phyloP scores from a whole-genome alignment of 306 rosid genomes.

The Lagenaria siceraria region DNA sequence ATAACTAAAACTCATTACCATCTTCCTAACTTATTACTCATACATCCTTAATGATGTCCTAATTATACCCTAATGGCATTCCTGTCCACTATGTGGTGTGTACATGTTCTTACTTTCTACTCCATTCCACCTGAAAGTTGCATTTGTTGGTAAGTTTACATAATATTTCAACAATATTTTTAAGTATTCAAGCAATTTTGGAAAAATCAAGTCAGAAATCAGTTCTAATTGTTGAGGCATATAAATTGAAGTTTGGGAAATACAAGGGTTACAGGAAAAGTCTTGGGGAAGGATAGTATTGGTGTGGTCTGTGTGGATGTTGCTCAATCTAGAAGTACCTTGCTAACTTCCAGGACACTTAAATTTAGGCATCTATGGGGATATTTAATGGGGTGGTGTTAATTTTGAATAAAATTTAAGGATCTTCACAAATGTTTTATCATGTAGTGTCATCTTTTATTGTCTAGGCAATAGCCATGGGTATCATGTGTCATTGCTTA shows the following conservation, averaged over 20 bases:
- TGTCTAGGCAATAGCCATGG: neutral
- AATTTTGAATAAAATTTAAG: neutral
- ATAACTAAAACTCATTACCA: no score
- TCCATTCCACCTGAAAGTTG: neutral
- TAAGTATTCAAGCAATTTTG: neutral
- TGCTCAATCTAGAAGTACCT: neutral
- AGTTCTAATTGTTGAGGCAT: neutral
- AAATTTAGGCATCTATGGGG: neutral
- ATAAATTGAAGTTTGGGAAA: neutral
- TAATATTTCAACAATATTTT: neutral
- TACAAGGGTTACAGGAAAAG: neutral
- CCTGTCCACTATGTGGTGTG: no score
- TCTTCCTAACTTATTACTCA: no score
- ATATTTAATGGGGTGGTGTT: neutral
- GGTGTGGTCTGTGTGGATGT: no score
- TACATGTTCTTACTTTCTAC: neutral
- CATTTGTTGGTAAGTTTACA: neutral
- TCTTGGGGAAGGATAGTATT: neutral
- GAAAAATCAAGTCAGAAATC: neutral
- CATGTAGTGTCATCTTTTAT: neutral
- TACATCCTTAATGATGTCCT: no score
- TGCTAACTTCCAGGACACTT: neutral
- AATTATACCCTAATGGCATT: no score
- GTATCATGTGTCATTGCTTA: neutral
- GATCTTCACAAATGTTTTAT: neutral